Evolutionary conservation across 306 rosid species (phyloP), one percentile per base, ranked within the genome.

Genomic region (Trifolium fragiferum): DNA sequence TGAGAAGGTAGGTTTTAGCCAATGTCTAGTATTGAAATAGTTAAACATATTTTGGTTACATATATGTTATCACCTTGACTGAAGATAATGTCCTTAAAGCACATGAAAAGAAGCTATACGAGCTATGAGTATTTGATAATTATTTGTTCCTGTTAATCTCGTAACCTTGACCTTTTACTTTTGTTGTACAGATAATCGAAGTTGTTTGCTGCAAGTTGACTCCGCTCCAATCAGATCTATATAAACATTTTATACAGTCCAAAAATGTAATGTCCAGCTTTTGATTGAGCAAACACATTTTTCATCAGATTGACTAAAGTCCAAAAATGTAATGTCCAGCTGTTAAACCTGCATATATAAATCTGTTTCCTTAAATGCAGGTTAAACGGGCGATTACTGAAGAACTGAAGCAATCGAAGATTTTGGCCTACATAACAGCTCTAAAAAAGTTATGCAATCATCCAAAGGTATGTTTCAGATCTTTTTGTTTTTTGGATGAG

Each of bases 131-230:
- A 70, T 27, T 75, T 57, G 75, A 38, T 57, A 61, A 49, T 63
- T 75, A 57, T 13, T 14, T 70, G 72, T 66, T 61, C 8, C 68
- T 73, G 41, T 77, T 77, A 69, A 11, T 54, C 65, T 68, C 32
- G 40, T 75, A 63, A 74, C 46, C 74, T 20, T 54, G 59, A 66
- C 70, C 73, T 68, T 73, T 80, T 66, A 61, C 72, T 86, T 68
- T 66, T 63, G 19, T 40, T 65, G 74, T 67, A 69, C 97, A 93
- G 98, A 91, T 94, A 49, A 78, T 94, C 79, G 96, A 94, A 91
- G 98, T 94, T 76, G 89, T 94, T 82, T 94, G 98, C 82, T 91
- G 98, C 96, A 93, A 87, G 89, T 88, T 93, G 88, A 87, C 94
- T 81, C 92, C 93, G 62, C 90, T 93, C 60, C 98, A 93, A 84